phyloP scores from a whole-genome alignment of 768 basidiomycete species.

The Termitomyces eurrhizus region DNA sequence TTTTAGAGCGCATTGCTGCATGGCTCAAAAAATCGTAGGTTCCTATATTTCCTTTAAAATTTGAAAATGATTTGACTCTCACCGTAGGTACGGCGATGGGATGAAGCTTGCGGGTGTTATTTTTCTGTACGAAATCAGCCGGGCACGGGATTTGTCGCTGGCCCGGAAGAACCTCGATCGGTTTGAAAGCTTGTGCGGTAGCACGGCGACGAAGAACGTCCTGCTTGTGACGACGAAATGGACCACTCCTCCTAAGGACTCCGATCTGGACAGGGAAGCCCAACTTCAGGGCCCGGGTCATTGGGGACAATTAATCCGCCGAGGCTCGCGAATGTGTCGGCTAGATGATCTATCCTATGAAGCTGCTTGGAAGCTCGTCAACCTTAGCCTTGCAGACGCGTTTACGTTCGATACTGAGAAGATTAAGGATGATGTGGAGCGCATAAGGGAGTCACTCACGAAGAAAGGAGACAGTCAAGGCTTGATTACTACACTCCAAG shows the following conservation, averaged over 20 bases:
- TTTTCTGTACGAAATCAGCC: slow-evolving; percentile 13
- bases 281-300: slow-evolving; percentile 7
- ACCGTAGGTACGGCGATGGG: slow-evolving; percentile 3
- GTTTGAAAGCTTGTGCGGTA: slow-evolving; percentile 12
- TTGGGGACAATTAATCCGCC: slow-evolving; percentile 11
- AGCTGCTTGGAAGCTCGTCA: slow-evolving; percentile 14
- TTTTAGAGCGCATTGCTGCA: slow-evolving; percentile 7
- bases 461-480: slow-evolving; percentile 7
- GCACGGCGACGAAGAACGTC: slow-evolving; percentile 10
- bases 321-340: slow-evolving; percentile 14
- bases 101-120: slow-evolving; percentile 15
- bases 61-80: not conserved
- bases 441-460: slow-evolving; percentile 7
- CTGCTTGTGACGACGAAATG: slow-evolving; percentile 16
- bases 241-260: slow-evolving; percentile 5
- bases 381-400: slow-evolving; percentile 11
- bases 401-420: slow-evolving; percentile 12
- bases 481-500: slow-evolving; percentile 2
- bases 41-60: not conserved
- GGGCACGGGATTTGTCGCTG: slow-evolving; percentile 7
- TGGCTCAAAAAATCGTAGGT: slow-evolving; percentile 13
- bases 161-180: slow-evolving; percentile 11
- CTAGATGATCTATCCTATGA: slow-evolving; percentile 10
- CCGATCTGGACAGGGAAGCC: slow-evolving; percentile 4
- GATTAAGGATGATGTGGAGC: slow-evolving; percentile 7